phyloP scores from a whole-genome alignment of 2,329 filamentous ascomycete genomes.

The Alternaria infectoria region DNA sequence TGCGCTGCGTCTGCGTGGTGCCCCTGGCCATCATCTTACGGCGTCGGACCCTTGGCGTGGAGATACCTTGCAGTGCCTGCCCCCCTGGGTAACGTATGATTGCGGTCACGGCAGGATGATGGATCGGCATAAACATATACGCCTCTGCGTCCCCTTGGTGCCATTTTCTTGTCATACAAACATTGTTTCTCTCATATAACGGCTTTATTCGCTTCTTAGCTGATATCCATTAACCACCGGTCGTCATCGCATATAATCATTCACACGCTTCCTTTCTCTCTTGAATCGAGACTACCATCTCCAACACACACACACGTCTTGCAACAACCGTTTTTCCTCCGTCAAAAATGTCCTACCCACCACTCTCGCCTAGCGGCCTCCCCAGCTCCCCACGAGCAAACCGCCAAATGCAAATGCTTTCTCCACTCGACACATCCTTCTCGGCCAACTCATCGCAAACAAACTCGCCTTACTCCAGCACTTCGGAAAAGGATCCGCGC shows the following conservation, averaged over 20 bases:
- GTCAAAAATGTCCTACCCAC: slow-evolving; percentile 22
- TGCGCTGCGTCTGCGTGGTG: background rate
- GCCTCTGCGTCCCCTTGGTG: slow-evolving; percentile 22
- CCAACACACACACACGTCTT: background rate
- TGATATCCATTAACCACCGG: slow-evolving; percentile 8
- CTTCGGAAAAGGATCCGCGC: slow-evolving; percentile 21
- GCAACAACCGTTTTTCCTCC: background rate
- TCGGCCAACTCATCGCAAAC: slow-evolving; percentile 7
- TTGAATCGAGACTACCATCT: background rate
- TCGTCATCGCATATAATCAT: slow-evolving; percentile 2
- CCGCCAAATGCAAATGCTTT: slow-evolving; percentile 25
- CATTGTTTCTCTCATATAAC: slow-evolving; percentile 19
- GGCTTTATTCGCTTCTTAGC: slow-evolving; percentile 10
- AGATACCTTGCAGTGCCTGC: slow-evolving; percentile 10
- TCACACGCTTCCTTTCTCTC: slow-evolving; percentile 2
- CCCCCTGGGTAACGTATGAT: slow-evolving; percentile 32
- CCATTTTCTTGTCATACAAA: slow-evolving; percentile 22
- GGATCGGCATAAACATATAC: slow-evolving; percentile 28
- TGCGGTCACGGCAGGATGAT: slow-evolving; percentile 22
- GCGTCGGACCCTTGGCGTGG: slow-evolving; percentile 19
- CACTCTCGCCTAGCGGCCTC: slow-evolving; percentile 26
- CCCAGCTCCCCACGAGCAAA: slow-evolving; percentile 31
- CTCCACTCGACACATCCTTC: slow-evolving; percentile 31
- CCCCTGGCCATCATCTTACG: slow-evolving; percentile 20
- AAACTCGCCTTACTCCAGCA: slow-evolving; percentile 22